Evolutionary conservation across 208 protist genomes (phyloP), one percentile per base, ranked within the genome.

Genomic region (Trypanosomatidae sp.): DNA sequence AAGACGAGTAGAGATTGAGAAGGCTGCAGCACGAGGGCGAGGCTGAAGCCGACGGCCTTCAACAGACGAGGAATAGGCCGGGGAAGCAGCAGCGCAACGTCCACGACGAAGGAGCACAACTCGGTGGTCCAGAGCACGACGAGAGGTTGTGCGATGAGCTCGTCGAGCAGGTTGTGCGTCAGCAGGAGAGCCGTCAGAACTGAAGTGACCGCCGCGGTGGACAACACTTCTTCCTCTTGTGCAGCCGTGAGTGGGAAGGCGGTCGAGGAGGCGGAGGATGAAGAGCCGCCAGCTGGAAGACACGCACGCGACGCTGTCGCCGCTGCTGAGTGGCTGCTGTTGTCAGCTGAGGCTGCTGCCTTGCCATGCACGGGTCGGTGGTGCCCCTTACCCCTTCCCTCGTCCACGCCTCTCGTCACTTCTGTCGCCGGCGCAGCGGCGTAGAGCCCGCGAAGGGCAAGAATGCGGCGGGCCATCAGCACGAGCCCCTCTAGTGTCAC

Each of bases 1-100:
- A 78, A 71, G 41, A 88, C 58, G 30, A 92, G 81, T 28, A 86
- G 66, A 43, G 84, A 88, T 66, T 90, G 85, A 36, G 80, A 71
- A 0, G 77, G 76, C 47, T 81, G 85, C 13, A 65, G 81, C 0
- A 85, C 76, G 1, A 90, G 66, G n/a, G 79, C 83, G 1, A 89
- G 66, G 9, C 74, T 77, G 28, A 76, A 80, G 3, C 82, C 87
- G 15, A 67, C 75, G 1, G 84, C 81, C 28, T 69, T 70, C 33
- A 91, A 17, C 30, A 86, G 64, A 3, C 78, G 71, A n/a, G 82
- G 71, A n/a, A 82, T 19, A 15, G 87, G 87, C n/a, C 59, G 49
- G 2, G 72, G 73, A 10, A 74, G 44, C 10, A 81, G 39, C n/a
- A 91, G 74, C 19, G 82, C 79, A 10, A 84, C 71, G 69, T 91